Conservation (phyloP, 2,329 filamentous ascomycete species). For the Penicillium fuscoglaucum region DNA sequence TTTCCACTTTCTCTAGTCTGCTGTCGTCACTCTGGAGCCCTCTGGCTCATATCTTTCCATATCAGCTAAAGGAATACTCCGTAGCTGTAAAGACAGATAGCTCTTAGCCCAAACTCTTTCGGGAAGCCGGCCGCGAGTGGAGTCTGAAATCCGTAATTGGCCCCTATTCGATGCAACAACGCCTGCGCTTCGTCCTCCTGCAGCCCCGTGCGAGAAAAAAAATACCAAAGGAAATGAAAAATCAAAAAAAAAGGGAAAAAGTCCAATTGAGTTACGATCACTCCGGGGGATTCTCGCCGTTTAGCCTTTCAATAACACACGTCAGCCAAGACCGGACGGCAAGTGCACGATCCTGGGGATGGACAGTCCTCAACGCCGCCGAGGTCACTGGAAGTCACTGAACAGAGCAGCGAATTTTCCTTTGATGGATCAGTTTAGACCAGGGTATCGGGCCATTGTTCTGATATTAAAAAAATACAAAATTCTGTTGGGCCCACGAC, state of each 20-base stretch:
- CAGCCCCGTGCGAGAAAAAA: slow-evolving; percentile 25
- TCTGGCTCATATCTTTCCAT: slow-evolving; percentile 4
- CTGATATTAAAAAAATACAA: not conserved
- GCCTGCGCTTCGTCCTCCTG: slow-evolving; percentile 26
- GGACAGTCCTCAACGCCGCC: slow-evolving; percentile 1
- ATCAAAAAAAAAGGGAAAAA: not conserved
- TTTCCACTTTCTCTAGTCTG: not conserved
- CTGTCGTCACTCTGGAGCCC: slow-evolving; percentile 7
- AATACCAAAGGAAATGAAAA: not conserved
- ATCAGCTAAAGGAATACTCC: not conserved
- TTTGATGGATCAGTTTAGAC: not conserved
- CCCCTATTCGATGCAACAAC: slow-evolving; percentile 12
- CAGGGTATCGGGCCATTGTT: not conserved
- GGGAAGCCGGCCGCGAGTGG: slow-evolving; percentile 20
- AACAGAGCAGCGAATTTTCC: not conserved
- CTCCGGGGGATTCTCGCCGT: slow-evolving; percentile 36
- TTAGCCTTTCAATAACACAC: slow-evolving; percentile 21
- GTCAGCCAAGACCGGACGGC: slow-evolving; percentile 32
- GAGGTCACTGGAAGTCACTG: not conserved
- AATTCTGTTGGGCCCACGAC: slow-evolving; percentile 4
- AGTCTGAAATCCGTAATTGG: not conserved
- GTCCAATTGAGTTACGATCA: slow-evolving; percentile 21
- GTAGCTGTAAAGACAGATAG: not conserved
- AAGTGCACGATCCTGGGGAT: slow-evolving; percentile 11
- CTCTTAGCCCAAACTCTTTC: slow-evolving; percentile 18